Conservation (phyloP, 2,329 filamentous ascomycete species). For the Coniella lustricola region DNA sequence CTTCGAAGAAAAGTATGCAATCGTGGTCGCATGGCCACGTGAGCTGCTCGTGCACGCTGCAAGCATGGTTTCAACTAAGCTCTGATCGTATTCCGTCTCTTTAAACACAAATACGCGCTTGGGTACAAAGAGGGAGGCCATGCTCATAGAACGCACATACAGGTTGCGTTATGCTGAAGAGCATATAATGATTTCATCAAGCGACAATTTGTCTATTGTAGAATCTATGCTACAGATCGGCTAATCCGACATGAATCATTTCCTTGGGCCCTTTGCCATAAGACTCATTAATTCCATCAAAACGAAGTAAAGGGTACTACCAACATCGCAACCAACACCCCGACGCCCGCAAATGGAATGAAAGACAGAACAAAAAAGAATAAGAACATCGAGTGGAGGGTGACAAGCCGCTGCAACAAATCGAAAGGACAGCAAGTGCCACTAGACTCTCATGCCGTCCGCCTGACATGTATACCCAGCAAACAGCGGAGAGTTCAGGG, state of each 20-base stretch:
- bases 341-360: slow-evolving; percentile 14
- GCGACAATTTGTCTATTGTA: slow-evolving; percentile 15
- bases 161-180: no score
- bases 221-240: slow-evolving; percentile 13
- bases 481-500: slow-evolving; percentile 5
- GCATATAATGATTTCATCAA: not conserved
- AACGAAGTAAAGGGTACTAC: slow-evolving; percentile 13
- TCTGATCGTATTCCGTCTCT: no score
- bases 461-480: slow-evolving; percentile 13
- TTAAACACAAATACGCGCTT: no score
- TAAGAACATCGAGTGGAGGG: slow-evolving; percentile 2
- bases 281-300: slow-evolving; percentile 15
- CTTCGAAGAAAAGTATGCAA: no score
- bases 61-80: no score
- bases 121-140: no score
- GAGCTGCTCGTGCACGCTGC: no score
- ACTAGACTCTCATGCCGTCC: slow-evolving; percentile 4
- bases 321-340: slow-evolving; percentile 5
- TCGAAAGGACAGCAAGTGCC: slow-evolving; percentile 4
- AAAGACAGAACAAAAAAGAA: not conserved
- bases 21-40: no score
- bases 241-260: slow-evolving; percentile 3
- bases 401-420: slow-evolving; percentile 1
- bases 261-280: slow-evolving; percentile 8
- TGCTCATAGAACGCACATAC: no score